Evolutionary conservation across 345 rosid genomes (phyloP).

Genomic region (Eucalyptus grandis): DNA sequence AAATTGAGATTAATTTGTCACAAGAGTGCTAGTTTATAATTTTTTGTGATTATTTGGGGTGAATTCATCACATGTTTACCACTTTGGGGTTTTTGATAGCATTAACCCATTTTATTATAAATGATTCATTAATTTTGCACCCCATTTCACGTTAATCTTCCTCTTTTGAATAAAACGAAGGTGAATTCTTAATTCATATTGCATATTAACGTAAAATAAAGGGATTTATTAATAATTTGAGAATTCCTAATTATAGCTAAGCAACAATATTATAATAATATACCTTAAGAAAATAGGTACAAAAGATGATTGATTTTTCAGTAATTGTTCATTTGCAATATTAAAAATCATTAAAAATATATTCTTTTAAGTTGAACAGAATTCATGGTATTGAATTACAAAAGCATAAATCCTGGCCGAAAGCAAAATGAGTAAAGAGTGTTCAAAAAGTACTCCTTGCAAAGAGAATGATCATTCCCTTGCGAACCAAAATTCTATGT

Average conservation of each 20-base stretch:
- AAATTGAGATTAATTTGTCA: no score
- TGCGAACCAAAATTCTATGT: not conserved
- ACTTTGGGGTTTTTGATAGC: no score
- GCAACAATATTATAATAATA: not conserved
- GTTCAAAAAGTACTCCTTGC: not conserved
- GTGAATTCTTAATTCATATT: not conserved
- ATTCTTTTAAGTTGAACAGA: not conserved
- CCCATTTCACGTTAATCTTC: not conserved
- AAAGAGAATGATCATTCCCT: not conserved
- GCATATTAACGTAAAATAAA: not conserved
- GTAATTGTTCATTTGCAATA: not conserved
- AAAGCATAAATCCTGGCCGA: not conserved
- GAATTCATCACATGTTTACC: rapidly evolving
- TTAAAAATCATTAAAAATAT: not conserved
- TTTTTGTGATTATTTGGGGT: no score
- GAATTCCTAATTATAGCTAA: not conserved
- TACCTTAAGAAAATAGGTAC: not conserved
- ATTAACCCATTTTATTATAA: not conserved
- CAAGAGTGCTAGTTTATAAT: rapidly evolving
- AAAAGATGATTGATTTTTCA: not conserved
- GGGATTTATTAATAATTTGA: not conserved
- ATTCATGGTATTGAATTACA: not conserved
- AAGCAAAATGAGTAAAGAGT: not conserved
- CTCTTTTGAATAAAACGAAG: not conserved
- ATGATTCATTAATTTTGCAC: not conserved